Evolutionary conservation across 305 asterid genomes (phyloP), one percentile per base, ranked within the genome.

Genomic region (Fraxinus sp.): DNA sequence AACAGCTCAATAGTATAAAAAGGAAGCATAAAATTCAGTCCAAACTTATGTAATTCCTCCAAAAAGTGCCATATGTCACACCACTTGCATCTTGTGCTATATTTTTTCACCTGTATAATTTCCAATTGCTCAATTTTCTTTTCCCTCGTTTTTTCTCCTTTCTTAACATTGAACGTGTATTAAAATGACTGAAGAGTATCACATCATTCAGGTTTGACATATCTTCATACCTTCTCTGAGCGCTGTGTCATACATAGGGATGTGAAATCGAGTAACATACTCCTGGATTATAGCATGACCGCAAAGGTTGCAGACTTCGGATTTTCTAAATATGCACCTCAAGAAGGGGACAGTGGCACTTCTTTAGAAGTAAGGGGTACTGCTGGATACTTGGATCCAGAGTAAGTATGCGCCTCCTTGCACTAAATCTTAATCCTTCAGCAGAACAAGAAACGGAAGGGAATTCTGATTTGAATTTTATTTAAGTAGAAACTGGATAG

Each of bases 241-340:
- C 95, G 97, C 2, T 88, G 96, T 83, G 88, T 95, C 49, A 93
- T 95, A 83, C 97, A 93, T 78, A 93, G 98, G 86, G 98, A 95
- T 86, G 98, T 95, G 72, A 95, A 95, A 85, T 95, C 98, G 82
- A 95, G 98, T 62, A 95, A 95, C 79, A 95, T 95, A 87, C 98
- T 95, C 82, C 89, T 95, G 76, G 98, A 95, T 80, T 94, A 95
- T 36, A 93, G 97, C 90, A 95, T 95, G 98, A 85, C 92, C 37
- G 97, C 98, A 57, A 95, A 95, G 88, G 97, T 95, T 84, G 96
- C 97, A n/a, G 98, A 95, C 78, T 95, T 95, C 39, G 98, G 98
- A 76, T 95, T 95, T 84, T 95, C 98, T 76, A 95, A 95, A 86
- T 95, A 95, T 80, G 97, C 97, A 82, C 92, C 98, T 70, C 98